These are phyloP conservation scores for Cucumis cinereus DNA, from an alignment of 306 rosid genomes.

Conservation along the genomic window DNA sequence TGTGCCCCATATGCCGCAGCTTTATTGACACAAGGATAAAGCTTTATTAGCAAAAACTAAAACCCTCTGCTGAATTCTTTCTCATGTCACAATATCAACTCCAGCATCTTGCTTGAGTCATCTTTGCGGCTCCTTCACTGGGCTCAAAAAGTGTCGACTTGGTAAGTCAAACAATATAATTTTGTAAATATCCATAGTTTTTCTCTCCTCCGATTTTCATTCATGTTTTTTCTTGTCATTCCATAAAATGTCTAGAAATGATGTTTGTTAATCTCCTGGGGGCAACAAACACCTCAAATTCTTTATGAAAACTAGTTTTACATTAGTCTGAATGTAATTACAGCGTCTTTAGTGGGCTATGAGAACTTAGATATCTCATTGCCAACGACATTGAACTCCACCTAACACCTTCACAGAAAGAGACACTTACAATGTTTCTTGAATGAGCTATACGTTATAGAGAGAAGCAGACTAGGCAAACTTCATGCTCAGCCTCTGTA, in stretches of 20 bases:
- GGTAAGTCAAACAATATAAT: not conserved
- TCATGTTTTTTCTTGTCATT: not conserved
- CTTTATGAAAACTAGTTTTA: not conserved
- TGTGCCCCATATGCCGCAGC: constrained; percentile 84
- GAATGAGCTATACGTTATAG: not conserved
- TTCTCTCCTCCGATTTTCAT: not conserved
- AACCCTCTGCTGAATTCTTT: not conserved
- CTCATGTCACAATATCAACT: constrained; percentile 1
- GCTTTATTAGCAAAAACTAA: constrained; percentile 41
- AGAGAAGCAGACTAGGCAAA: constrained; percentile 9
- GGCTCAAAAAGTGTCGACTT: not conserved
- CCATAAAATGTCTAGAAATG: not conserved
- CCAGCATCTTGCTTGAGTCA: constrained; percentile 6
- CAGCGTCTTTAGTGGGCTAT: not conserved
- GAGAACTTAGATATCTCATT: not conserved
- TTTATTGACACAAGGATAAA: constrained; percentile 50
- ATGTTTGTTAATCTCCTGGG: not conserved
- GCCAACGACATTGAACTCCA: not conserved
- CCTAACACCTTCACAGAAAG: constrained; percentile 13
- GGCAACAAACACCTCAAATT: not conserved
- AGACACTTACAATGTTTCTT: not conserved
- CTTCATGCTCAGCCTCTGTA: not conserved
- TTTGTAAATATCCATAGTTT: not conserved
- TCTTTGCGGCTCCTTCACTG: constrained; percentile 8
- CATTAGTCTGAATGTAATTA: not conserved